Evolutionary conservation across 805 yeast genomes (phyloP), one percentile per base, ranked within the genome.

Genomic region (Kodamaea fukazawae): DNA sequence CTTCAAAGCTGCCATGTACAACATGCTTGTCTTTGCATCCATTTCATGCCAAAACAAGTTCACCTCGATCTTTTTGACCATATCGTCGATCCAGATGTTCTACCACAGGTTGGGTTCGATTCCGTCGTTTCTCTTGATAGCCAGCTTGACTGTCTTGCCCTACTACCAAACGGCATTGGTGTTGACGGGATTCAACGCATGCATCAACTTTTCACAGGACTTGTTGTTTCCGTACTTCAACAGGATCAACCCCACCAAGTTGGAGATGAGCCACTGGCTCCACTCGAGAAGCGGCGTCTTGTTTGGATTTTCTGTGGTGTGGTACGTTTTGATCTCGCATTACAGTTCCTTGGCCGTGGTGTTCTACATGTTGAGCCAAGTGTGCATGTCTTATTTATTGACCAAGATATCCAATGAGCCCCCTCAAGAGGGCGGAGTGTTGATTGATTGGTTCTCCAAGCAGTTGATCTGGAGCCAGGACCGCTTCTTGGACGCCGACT

Each of bases 291-390:
- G 74, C 40, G 83, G 83, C 0, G 65, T 75, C 22, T 55, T 80
- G 36, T 71, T 73, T 45, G 83, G 83, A 4, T 78, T 78, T 46
- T 78, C 82, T 3, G 51, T 75, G 7, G 67, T 67, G 34, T 73
- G 68, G 53, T 78, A 63, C 46, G 46, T 61, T 39, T 53, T 75
- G 35, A 55, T 76, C 39, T 56, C 52, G 13, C 34, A 59, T 27
- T 53, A 70, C 12, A 81, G 79, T 0, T 65, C 66, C 47, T 49
- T 73, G 3, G 73, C 81, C 0, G 62, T 75, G 15, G 48, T 77
- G 10, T 59, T 72, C 14, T 75, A 74, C 45, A 77, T 78, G 11
- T 55, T 78, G 32, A 82, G 81, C 2, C 74, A 76, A 51, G 68
- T 77, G 2, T 67, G 74, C 20, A 63, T 74, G 14, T 83, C 81